Percentiles rank a stretch among this genome's conserved stretches.
phyloP scores from a whole-genome alignment of 352 stramenopile genomes.

The Phytophthora citricola region DNA sequence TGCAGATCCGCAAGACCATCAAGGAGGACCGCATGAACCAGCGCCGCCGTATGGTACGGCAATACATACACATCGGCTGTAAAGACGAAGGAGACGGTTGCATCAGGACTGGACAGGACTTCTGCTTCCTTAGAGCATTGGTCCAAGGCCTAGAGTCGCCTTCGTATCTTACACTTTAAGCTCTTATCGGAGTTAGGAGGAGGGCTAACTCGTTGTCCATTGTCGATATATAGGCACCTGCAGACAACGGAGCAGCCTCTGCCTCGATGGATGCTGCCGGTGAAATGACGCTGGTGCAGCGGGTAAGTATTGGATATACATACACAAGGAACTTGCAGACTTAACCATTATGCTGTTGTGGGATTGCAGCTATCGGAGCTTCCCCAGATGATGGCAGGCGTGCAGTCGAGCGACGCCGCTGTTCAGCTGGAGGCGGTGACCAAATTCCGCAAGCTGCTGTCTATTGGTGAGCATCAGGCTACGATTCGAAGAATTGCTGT shows the following conservation, averaged over 20 bases:
- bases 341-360: constrained; percentile 20
- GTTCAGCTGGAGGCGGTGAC: constrained; percentile 97
- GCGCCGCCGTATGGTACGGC: constrained; percentile 70
- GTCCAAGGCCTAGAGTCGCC: constrained; percentile 3
- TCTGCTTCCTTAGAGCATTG: background rate
- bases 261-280: constrained; percentile 42
- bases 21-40: constrained; percentile 87
- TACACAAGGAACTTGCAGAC: constrained; percentile 8
- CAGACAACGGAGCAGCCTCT: constrained; percentile 21
- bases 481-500: background rate
- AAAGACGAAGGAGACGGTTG: background rate
- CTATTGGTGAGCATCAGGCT: constrained; percentile 86
- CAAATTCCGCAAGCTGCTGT: constrained; percentile 98
- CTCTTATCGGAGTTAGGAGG: background rate
- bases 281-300: constrained; percentile 61
- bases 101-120: background rate
- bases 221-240: constrained; percentile 30
- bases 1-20: constrained; percentile 88
- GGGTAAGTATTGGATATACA: constrained; percentile 41
- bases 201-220: constrained; percentile 23
- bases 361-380: constrained; percentile 92
- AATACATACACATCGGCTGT: background rate
- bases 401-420: constrained; percentile 92
- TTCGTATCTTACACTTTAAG: constrained; percentile 15
- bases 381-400: constrained; percentile 93